Evolutionary conservation across 106 monocot genomes (phyloP), one percentile per base, ranked within the genome.

Genomic region (Allium sativum): DNA sequence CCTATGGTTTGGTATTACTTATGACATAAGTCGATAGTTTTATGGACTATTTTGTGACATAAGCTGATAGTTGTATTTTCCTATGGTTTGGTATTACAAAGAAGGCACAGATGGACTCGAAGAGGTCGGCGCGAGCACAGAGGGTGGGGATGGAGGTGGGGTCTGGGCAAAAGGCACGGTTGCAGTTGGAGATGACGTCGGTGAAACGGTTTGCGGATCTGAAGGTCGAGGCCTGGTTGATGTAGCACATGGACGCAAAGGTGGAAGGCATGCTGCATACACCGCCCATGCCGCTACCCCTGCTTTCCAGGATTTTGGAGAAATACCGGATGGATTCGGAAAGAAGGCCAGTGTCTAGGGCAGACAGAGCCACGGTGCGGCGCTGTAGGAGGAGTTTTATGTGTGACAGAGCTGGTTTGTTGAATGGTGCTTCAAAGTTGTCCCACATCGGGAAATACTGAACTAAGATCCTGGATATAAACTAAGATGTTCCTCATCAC

Each of bases 371-470:
- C 18, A 90, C 90, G 9, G 96, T 58, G 18, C 90, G 96, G 45
- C 96, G 96, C 0, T 91, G 96, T 44, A 87, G 87, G 58, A 98
- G 73, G 67, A 88, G 73, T 65, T 91, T 98, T 56, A 91, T 76
- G 73, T 98, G 87, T 20, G 81, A 42, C 4, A 98, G 55, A 98
- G 81, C 10, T 76, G 67, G 8, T n/a, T n/a, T n/a, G n/a, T n/a
- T n/a, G n/a, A n/a, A n/a, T n/a, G n/a, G n/a, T n/a, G n/a, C n/a
- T n/a, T n/a, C n/a, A n/a, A n/a, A n/a, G n/a, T n/a, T n/a, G n/a
- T n/a, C n/a, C n/a, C n/a, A n/a, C n/a, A n/a, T n/a, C n/a, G n/a
- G n/a, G n/a, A n/a, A n/a, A n/a, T n/a, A n/a, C n/a, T n/a, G n/a
- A n/a, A n/a, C n/a, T n/a, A n/a, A n/a, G n/a, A n/a, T n/a, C n/a